Evolutionary conservation across 768 basidiomycete genomes (phyloP).

Genomic region (Lactarius quietus): DNA sequence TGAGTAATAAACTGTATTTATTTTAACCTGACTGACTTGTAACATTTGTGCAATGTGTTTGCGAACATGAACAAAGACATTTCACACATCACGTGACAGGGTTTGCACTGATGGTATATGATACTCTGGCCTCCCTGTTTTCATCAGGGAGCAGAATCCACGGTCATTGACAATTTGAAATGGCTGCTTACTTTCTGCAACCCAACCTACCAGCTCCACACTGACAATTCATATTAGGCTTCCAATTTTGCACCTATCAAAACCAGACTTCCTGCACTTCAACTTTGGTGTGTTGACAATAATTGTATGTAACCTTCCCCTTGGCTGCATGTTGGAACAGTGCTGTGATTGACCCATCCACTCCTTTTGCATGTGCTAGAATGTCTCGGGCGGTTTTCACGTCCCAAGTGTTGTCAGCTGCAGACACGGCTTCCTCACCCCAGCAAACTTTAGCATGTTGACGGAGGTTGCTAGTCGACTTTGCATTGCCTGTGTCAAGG

Average conservation of each 20-base stretch:
- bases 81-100: slow-evolving; percentile 33
- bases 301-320: neutral
- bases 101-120: slow-evolving; percentile 34
- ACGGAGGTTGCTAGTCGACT: slow-evolving; percentile 17
- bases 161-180: neutral
- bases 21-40: neutral
- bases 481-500: neutral
- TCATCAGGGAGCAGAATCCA: slow-evolving; percentile 11
- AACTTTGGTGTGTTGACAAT: slow-evolving; percentile 2
- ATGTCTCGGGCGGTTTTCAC: neutral
- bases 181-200: no score
- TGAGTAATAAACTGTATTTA: neutral
- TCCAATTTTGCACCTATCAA: no score
- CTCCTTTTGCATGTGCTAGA: neutral
- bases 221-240: no score
- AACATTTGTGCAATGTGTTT: slow-evolving; percentile 28
- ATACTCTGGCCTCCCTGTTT: slow-evolving; percentile 32
- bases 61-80: slow-evolving; percentile 28
- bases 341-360: slow-evolving; percentile 3
- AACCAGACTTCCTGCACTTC: neutral
- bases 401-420: neutral
- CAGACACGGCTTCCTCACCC: neutral
- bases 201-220: no score
- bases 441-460: slow-evolving; percentile 8
- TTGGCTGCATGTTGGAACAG: neutral